These are phyloP conservation scores for Globisporangium acanthophoron DNA, from an alignment of 352 stramenopile genomes.

Conservation along the genomic window DNA sequence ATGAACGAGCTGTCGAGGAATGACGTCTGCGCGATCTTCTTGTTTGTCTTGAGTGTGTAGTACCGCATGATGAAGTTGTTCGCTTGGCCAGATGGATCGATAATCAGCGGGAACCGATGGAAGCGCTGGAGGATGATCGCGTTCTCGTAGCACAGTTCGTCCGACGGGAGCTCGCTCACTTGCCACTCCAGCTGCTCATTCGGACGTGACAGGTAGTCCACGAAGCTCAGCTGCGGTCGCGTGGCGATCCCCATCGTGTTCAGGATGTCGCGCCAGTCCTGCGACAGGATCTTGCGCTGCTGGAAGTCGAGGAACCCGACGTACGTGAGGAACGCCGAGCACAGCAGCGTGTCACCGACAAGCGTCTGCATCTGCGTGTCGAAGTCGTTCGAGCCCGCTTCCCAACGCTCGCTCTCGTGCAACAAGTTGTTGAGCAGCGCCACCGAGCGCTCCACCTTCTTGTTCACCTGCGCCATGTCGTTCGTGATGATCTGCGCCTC, in stretches of 20 bases:
- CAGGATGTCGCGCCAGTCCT: conserved; percentile 94
- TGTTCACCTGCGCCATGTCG: conserved; percentile 97
- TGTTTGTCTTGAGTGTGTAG: conserved; percentile 87
- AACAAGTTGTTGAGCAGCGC: conserved; percentile 97
- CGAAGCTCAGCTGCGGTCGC: conserved; percentile 83
- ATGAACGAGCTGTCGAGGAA: conserved; percentile 99
- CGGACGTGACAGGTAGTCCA: conserved; percentile 96
- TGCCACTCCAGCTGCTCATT: conserved; percentile 95
- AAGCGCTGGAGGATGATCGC: conserved; percentile 98
- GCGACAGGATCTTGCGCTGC: conserved; percentile 91
- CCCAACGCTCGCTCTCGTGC: conserved; percentile 98
- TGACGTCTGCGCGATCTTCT: conserved; percentile 97
- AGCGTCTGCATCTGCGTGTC: conserved; percentile 95
- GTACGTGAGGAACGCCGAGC: conserved; percentile 98
- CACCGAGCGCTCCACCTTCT: conserved; percentile 96
- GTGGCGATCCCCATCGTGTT: conserved; percentile 89
- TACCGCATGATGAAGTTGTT: conserved; percentile 98
- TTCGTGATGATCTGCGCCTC: conserved; percentile 97
- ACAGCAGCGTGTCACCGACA: conserved; percentile 95
- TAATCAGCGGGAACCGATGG: conserved; percentile 97
- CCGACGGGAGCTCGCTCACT: conserved; percentile 93
- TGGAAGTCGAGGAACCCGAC: conserved; percentile 98
- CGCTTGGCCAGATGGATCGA: conserved; percentile 98
- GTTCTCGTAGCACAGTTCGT: conserved; percentile 99
- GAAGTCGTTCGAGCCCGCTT: conserved; percentile 95